phyloP scores from a whole-genome alignment of 257 asterid species.

The Solanum chiquidenum region DNA sequence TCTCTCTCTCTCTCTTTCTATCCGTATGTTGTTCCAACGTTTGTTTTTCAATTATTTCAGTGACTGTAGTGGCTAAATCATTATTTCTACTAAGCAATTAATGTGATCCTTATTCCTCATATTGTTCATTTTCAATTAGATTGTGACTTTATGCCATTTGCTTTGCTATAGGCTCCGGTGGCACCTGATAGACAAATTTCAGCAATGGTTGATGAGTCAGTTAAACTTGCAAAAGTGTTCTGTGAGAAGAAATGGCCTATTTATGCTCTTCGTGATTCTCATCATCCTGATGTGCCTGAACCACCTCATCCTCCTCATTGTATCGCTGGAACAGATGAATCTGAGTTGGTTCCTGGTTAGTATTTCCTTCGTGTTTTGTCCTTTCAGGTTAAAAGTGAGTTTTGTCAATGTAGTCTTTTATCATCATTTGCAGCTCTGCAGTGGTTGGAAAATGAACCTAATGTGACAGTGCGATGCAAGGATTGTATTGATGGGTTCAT shows the following conservation, averaged over 20 bases:
- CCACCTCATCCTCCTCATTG: constrained; percentile 96
- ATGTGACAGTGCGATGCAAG: constrained; percentile 62
- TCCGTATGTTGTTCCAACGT: not conserved
- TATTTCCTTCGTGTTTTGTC: not conserved
- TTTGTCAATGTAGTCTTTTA: not conserved
- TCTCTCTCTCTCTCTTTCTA: not conserved
- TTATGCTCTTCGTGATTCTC: constrained; percentile 61
- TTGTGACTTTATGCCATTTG: not conserved
- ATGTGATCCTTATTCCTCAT: not conserved
- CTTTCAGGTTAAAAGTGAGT: not conserved
- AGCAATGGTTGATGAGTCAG: constrained; percentile 79
- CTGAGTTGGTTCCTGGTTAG: constrained; percentile 73
- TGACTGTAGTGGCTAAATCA: not conserved
- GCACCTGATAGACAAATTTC: constrained; percentile 58
- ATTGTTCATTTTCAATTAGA: not conserved
- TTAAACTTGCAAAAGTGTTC: constrained; percentile 50
- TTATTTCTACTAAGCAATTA: not conserved
- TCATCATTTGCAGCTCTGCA: constrained; percentile 44
- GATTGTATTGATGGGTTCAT: constrained; percentile 83
- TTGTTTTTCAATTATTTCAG: not conserved
- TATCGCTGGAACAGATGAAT: constrained; percentile 63
- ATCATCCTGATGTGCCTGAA: constrained; percentile 83
- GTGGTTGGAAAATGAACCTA: constrained; percentile 81
- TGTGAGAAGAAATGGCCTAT: constrained; percentile 75
- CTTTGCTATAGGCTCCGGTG: constrained; percentile 59